phyloP scores from a whole-genome alignment of 768 basidiomycete genomes.

The Russula abietina region DNA sequence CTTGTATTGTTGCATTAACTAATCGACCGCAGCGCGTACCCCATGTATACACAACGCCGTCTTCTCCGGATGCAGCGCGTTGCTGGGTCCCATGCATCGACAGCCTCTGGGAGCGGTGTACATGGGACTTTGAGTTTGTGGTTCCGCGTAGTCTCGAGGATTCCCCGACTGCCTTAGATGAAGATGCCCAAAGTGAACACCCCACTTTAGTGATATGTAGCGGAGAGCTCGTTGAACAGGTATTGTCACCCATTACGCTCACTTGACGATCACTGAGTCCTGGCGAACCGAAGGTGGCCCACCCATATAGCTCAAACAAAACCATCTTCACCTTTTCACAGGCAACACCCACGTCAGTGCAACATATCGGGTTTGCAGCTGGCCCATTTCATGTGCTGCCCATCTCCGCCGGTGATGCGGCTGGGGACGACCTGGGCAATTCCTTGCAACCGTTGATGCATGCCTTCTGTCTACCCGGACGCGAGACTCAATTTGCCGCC shows the following conservation, averaged over 20 bases:
- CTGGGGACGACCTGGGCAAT: conserved; percentile 55
- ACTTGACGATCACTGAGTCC: conserved; percentile 14
- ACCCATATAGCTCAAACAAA: conserved; percentile 90
- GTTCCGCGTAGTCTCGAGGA: conserved; percentile 82
- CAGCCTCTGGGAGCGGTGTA: conserved; percentile 90
- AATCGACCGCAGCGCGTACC: conserved; percentile 66
- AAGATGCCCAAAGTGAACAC: conserved; percentile 50
- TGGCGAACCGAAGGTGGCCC: conserved; percentile 58
- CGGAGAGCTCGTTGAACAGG: conserved; percentile 93
- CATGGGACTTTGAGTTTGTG: conserved; percentile 97
- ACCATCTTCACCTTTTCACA: conserved; percentile 92
- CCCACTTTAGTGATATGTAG: conserved; percentile 90
- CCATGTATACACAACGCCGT: conserved; percentile 86
- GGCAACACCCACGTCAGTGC: conserved; percentile 81
- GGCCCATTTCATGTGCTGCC: conserved; percentile 84
- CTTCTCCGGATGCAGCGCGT: conserved; percentile 84
- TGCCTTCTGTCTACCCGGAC: conserved; percentile 89
- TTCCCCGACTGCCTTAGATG: conserved; percentile 39
- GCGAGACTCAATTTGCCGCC: conserved; percentile 61
- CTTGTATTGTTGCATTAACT: neutral
- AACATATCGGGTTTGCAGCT: conserved; percentile 93
- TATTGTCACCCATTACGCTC: conserved; percentile 29
- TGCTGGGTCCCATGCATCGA: conserved; percentile 99
- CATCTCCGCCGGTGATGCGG: conserved; percentile 54
- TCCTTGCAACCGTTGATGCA: conserved; percentile 72